Percentiles rank a stretch among this genome's conserved stretches.
phyloP scores from a whole-genome alignment of 108 stramenopile genomes.

The Conticribra weissflogii region DNA sequence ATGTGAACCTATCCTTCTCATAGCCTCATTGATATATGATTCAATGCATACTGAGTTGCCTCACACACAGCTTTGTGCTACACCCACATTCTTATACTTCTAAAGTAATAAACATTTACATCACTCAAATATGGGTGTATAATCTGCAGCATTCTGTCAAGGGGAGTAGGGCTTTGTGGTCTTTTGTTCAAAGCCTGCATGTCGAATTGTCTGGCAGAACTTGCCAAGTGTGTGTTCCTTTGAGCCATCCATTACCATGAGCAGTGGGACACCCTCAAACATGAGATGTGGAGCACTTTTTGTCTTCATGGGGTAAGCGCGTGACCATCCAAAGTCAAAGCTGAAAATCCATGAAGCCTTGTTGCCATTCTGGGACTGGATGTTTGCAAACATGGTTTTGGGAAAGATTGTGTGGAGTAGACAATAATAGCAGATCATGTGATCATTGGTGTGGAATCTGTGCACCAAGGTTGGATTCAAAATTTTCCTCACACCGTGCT shows the following conservation, averaged over 20 bases:
- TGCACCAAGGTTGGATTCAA: slow-evolving; percentile 16
- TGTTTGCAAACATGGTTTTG: slow-evolving; percentile 28
- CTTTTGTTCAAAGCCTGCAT: no score
- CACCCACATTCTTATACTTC: no score
- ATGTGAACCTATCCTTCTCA: no score
- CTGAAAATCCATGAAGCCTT: slow-evolving; percentile 30
- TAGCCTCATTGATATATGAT: no score
- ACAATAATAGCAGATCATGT: slow-evolving; percentile 17
- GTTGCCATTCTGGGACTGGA: slow-evolving; percentile 18
- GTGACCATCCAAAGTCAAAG: slow-evolving; percentile 26
- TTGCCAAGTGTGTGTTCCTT: slow-evolving; percentile 15
- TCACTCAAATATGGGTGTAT: no score
- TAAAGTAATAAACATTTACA: no score
- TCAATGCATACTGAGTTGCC: no score
- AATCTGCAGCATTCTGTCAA: no score
- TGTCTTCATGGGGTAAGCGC: slow-evolving; percentile 27
- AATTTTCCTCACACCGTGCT: slow-evolving; percentile 22
- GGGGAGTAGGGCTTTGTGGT: no score
- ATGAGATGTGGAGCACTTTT: slow-evolving; percentile 36
- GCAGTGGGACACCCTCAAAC: slow-evolving; percentile 32
- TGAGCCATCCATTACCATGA: slow-evolving; percentile 38
- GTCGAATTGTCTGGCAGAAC: no score
- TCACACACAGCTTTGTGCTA: no score
- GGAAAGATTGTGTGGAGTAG: slow-evolving; percentile 19
- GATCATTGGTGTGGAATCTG: slow-evolving; percentile 13